Conservation (phyloP, 768 basidiomycete genomes). For the Vararia minispora region DNA sequence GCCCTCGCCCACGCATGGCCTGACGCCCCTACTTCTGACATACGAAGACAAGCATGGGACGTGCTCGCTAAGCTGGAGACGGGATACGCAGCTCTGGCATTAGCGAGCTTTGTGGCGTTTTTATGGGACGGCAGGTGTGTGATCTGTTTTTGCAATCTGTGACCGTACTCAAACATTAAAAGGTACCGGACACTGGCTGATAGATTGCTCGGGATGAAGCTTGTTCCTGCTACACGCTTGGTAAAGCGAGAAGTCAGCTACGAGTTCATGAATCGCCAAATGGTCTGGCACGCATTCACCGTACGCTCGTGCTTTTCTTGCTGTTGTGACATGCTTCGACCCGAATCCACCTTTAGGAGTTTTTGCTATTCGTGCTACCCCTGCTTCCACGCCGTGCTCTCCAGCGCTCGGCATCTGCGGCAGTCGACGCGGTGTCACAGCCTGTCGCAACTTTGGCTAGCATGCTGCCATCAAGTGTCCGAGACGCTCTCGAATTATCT, state of each 20-base stretch:
- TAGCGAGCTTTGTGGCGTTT: conserved; percentile 76
- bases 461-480: conserved; percentile 24
- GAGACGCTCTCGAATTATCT: too few relatives aligned
- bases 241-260: conserved; percentile 84
- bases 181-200: conserved; percentile 85
- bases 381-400: conserved; percentile 62
- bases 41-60: conserved; percentile 64
- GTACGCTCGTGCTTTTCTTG: conserved; percentile 33
- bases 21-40: conserved; percentile 74
- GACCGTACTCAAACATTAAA: neutral
- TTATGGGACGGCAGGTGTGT: conserved; percentile 78
- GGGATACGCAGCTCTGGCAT: conserved; percentile 43
- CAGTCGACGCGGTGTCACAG: conserved; percentile 19
- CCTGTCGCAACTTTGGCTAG: conserved; percentile 15
- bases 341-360: conserved; percentile 53
- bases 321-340: neutral
- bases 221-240: conserved; percentile 60
- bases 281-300: conserved; percentile 99
- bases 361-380: conserved; percentile 85
- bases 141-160: neutral
- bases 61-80: conserved; percentile 58
- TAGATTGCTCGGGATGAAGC: conserved; percentile 60
- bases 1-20: conserved; percentile 86
- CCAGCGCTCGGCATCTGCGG: conserved; percentile 37
- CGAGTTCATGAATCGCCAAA: conserved; percentile 98